phyloP scores from a whole-genome alignment of 495 filamentous ascomycete species.

The Podospora tetraspora region DNA sequence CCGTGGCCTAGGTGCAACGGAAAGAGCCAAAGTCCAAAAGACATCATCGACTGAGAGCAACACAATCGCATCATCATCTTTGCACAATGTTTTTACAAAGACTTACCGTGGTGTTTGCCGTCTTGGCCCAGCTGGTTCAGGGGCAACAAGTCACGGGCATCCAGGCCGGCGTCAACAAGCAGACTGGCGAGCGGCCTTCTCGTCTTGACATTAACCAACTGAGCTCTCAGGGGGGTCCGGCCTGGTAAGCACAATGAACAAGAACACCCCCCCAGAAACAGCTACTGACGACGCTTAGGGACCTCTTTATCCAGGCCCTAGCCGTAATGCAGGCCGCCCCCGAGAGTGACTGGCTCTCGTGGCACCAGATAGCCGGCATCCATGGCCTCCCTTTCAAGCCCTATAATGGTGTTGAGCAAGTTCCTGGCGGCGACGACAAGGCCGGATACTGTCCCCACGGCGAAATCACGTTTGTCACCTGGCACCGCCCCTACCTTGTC shows the following conservation, averaged over 20 bases:
- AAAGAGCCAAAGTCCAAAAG: background rate
- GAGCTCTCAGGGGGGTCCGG: background rate
- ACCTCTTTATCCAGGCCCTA: background rate
- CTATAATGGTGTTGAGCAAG: background rate
- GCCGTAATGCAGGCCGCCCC: background rate
- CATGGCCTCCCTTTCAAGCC: background rate
- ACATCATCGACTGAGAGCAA: background rate
- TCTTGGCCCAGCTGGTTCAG: background rate
- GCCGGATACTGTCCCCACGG: constrained; percentile 53
- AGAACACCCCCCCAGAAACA: no score
- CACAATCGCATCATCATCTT: background rate
- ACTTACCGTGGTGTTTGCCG: background rate
- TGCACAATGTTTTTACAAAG: background rate
- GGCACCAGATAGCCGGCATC: background rate
- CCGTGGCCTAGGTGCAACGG: no score
- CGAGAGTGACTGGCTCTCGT: background rate
- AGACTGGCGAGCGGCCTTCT: background rate
- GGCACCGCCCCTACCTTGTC: constrained; percentile 62
- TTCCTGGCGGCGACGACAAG: background rate
- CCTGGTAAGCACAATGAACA: background rate
- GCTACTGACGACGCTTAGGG: background rate
- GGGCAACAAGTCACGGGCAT: background rate
- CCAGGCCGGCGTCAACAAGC: background rate
- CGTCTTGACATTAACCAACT: background rate
- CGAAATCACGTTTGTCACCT: constrained; percentile 57